Evolutionary conservation across 352 stramenopile species (phyloP).

Genomic region (Aphanomyces stellatus): DNA sequence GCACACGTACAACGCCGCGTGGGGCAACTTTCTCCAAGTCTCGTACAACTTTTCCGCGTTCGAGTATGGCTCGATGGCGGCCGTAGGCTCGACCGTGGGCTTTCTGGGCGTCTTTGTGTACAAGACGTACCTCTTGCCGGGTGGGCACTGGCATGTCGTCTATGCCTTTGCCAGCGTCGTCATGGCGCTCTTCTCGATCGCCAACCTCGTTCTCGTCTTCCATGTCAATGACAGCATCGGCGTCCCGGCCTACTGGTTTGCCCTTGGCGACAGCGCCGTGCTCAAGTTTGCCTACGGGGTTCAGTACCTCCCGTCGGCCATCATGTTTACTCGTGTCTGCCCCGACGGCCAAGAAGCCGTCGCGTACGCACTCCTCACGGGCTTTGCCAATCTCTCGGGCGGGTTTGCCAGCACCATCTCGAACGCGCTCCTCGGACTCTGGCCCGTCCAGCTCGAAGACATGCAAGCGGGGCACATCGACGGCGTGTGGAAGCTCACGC

Average conservation of each 20-base stretch:
- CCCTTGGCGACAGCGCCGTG: slow-evolving; percentile 53
- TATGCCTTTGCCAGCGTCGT: slow-evolving; percentile 57
- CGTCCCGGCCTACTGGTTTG: slow-evolving; percentile 67
- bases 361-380: slow-evolving; percentile 67
- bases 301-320: slow-evolving; percentile 63
- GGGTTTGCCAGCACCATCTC: slow-evolving; percentile 62
- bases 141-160: slow-evolving; percentile 48
- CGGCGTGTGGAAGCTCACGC: slow-evolving; percentile 71
- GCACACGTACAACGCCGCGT: slow-evolving; percentile 65
- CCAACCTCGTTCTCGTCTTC: slow-evolving; percentile 64
- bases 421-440: slow-evolving; percentile 65
- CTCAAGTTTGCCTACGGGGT: slow-evolving; percentile 65
- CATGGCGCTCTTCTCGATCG: slow-evolving; percentile 48
- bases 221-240: slow-evolving; percentile 48
- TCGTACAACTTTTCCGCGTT: slow-evolving; percentile 65
- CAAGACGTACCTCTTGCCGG: slow-evolving; percentile 33
- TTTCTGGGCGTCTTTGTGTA: slow-evolving; percentile 54
- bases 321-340: slow-evolving; percentile 72
- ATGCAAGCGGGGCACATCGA: slow-evolving; percentile 41
- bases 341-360: slow-evolving; percentile 64
- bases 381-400: slow-evolving; percentile 61
- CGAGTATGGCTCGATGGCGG: slow-evolving; percentile 62
- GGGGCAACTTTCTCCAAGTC: slow-evolving; percentile 73
- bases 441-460: slow-evolving; percentile 59
- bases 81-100: slow-evolving; percentile 55